Evolutionary conservation across 2,329 filamentous ascomycete species (phyloP), one percentile per base, ranked within the genome.

Genomic region (Xylariaceae sp.): DNA sequence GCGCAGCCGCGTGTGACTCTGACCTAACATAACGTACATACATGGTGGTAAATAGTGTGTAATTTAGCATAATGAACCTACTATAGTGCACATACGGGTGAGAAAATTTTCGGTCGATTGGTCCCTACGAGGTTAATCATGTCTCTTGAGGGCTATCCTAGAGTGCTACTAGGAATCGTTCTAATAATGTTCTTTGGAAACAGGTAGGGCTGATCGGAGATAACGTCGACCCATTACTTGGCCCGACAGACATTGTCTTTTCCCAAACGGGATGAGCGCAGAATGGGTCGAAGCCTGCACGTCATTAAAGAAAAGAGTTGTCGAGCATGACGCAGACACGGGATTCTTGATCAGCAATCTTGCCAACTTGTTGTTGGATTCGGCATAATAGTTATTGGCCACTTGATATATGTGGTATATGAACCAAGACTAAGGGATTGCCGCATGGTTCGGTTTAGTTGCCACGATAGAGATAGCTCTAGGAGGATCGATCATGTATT

Each of bases 131-230:
- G 32, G 32, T n/a, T 10, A 37, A 37, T 37, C 14, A 37, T 37
- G 12, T 37, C 32, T 37, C 32, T n/a, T 37, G 32, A 37, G 32
- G 5, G 32, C 32, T 16, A 37, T 12, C 32, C 32, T 37, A 16
- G 14, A 37, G 14, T 37, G 32, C 14, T 16, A n/a, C n/a, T n/a
- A n/a, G n/a, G n/a, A 37, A 37, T 37, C 9, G 32, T 37, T 37
- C 32, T 10, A 16, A 37, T 14, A 10, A 37, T 37, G 7, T 37
- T 37, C 32, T 12, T 37, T 23, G 19, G 41, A 51, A 48, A 49
- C 14, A 50, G 48, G 50, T 59, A 62, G 59, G 59, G 56, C 54
- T 62, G 51, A 62, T 20, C 43, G 20, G 56, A 56, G 52, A 59
- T 45, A 44, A 44, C 48, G 47, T 46, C 23, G 32, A 52, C 45